Percentiles rank a stretch among this genome's conserved stretches.
Conservation (phyloP, 2,329 filamentous ascomycete genomes). For the Cladosporium oxysporum region DNA sequence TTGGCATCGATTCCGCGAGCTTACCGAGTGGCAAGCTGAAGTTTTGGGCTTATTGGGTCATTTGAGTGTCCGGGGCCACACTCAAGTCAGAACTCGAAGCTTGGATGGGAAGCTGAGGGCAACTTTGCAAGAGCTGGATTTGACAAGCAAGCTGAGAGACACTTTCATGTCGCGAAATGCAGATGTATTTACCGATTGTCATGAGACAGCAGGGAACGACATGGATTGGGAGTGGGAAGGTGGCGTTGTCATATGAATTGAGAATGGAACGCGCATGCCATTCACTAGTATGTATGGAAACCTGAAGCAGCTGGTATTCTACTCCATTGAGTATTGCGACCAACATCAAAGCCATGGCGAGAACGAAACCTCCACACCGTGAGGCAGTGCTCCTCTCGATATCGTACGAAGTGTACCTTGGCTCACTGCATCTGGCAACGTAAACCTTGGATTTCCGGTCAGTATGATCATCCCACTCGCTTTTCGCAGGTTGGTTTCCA, state of each 20-base stretch:
- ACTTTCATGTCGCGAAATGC: neutral
- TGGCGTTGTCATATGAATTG: neutral
- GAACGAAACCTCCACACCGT: neutral
- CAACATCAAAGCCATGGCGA: neutral
- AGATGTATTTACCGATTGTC: neutral
- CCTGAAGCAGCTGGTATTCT: neutral
- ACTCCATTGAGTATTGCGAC: neutral
- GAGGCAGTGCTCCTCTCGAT: neutral
- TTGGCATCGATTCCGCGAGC: constrained; percentile 21
- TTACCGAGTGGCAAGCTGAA: constrained; percentile 18
- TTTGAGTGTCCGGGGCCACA: constrained; percentile 25
- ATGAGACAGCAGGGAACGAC: neutral
- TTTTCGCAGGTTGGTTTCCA: no score
- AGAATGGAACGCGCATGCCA: neutral
- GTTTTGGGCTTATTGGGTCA: constrained; percentile 23
- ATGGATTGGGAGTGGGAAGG: constrained; percentile 9
- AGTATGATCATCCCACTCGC: neutral
- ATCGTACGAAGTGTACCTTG: neutral
- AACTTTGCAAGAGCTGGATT: neutral
- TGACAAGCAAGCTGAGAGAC: neutral
- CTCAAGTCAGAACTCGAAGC: constrained; percentile 25
- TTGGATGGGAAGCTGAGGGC: constrained; percentile 13
- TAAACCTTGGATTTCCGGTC: neutral
- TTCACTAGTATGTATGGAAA: neutral
- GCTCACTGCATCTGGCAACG: neutral